A percentile compares a stretch with the other conserved stretches of the same genome.
Evolutionary conservation across 1,284 basidiomycete genomes (phyloP).

Genomic region (Mixia osmundae): DNA sequence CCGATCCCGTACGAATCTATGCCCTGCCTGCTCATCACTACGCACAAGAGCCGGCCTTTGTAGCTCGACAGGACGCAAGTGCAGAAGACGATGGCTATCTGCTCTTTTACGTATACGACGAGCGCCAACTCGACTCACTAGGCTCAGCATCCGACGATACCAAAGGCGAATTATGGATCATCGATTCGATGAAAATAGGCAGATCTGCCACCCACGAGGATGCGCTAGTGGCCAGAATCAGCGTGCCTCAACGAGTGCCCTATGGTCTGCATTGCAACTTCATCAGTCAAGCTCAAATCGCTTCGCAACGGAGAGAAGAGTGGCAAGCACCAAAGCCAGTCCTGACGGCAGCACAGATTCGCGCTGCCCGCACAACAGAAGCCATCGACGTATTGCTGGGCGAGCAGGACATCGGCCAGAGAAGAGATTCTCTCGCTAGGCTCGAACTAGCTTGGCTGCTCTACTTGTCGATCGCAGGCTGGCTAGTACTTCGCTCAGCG

Average conservation of each 20-base stretch:
- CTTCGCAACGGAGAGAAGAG: too few species aligned
- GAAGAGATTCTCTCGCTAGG: too few species aligned
- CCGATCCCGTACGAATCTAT: constrained; percentile 23
- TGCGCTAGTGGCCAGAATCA: constrained; percentile 24
- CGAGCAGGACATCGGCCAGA: too few species aligned
- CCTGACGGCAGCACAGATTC: too few species aligned
- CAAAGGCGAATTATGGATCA: constrained; percentile 26
- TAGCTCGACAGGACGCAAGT: constrained; percentile 17
- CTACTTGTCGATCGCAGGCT: too few species aligned
- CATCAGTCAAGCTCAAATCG: constrained; percentile 6
- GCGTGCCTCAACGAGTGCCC: constrained; percentile 24
- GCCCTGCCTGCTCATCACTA: constrained; percentile 24
- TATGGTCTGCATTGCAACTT: constrained; percentile 5
- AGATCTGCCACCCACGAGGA: neutral
- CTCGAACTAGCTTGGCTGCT: too few species aligned
- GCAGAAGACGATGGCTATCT: constrained; percentile 28
- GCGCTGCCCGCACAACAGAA: too few species aligned
- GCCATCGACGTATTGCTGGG: too few species aligned
- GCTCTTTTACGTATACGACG: constrained; percentile 28
- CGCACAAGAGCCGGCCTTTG: constrained; percentile 27
- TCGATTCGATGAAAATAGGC: constrained; percentile 25
- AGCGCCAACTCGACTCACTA: constrained; percentile 21
- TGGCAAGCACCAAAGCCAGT: too few species aligned
- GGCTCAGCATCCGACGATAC: constrained; percentile 22
- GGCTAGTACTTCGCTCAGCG: too few species aligned